Conservation (phyloP, 768 basidiomycete species). For the Boletus subparvulus region DNA sequence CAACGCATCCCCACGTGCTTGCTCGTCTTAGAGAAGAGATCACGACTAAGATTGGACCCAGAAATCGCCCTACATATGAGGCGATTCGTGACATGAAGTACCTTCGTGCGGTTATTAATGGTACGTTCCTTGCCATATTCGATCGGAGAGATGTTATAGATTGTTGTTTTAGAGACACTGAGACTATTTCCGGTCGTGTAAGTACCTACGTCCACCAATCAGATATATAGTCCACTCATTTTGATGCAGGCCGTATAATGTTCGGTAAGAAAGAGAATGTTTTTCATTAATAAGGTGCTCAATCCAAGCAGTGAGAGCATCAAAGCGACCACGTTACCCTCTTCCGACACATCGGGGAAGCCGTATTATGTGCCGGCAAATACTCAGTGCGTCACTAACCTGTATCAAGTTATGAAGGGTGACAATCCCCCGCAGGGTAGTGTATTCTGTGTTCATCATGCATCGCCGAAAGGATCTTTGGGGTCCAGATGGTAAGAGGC, state of each 20-base stretch:
- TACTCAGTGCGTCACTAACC: conserved; percentile 33
- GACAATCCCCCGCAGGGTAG: conserved; percentile 30
- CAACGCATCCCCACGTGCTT: conserved; percentile 48
- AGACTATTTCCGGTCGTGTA: conserved; percentile 54
- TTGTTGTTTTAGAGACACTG: conserved; percentile 43
- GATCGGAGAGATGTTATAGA: not conserved
- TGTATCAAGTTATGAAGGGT: not conserved
- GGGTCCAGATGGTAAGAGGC: conserved; percentile 62
- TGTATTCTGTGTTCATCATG: conserved; percentile 63
- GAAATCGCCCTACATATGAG: conserved; percentile 49
- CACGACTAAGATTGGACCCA: conserved; percentile 48
- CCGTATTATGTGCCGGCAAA: conserved; percentile 37
- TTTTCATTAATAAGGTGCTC: not conserved
- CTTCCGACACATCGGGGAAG: conserved; percentile 15
- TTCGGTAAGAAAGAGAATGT: conserved; percentile 34
- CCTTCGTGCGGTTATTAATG: conserved; percentile 63
- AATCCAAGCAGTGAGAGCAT: conserved; percentile 40
- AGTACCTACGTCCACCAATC: not conserved
- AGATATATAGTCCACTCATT: not conserved
- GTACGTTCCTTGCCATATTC: conserved; percentile 28
- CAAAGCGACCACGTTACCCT: conserved; percentile 48
- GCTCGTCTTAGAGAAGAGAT: conserved; percentile 55
- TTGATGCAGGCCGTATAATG: conserved; percentile 44
- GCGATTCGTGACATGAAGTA: conserved; percentile 63
- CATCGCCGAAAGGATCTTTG: conserved; percentile 65